Conservation (phyloP, 768 basidiomycete genomes). For the Termitomyces sp. region DNA sequence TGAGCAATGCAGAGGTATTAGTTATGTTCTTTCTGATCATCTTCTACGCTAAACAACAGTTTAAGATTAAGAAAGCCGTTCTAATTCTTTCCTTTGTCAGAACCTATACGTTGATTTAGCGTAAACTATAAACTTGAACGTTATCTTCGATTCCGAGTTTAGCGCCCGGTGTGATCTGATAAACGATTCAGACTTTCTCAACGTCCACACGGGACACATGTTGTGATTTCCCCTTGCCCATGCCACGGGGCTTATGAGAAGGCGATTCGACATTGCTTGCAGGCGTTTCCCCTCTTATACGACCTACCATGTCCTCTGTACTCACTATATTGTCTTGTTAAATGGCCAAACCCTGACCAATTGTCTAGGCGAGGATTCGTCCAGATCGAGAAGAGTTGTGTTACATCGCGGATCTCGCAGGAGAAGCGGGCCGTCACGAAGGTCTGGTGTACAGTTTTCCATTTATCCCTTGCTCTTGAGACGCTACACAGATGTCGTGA, state of each 20-base stretch:
- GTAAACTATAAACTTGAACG: not conserved
- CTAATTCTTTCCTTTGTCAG: slow-evolving; percentile 42
- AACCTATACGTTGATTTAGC: slow-evolving; percentile 23
- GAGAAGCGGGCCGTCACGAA: slow-evolving; percentile 87
- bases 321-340: not conserved
- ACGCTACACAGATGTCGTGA: slow-evolving; percentile 58
- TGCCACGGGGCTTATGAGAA: slow-evolving; percentile 3
- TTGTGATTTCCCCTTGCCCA: slow-evolving; percentile 5
- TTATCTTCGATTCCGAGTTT: not conserved
- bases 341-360: not conserved
- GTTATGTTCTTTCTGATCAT: slow-evolving; percentile 10
- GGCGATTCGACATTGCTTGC: not conserved
- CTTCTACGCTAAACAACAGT: slow-evolving; percentile 16
- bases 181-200: slow-evolving; percentile 1
- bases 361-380: slow-evolving; percentile 10
- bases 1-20: slow-evolving; percentile 47
- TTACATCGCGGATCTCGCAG: slow-evolving; percentile 76
- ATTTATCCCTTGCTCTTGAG: not conserved
- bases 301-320: slow-evolving; percentile 9
- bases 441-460: slow-evolving; percentile 36
- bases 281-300: not conserved
- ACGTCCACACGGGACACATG: slow-evolving; percentile 1
- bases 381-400: slow-evolving; percentile 36
- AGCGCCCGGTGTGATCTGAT: slow-evolving; percentile 9
- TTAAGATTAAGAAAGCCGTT: slow-evolving; percentile 41